phyloP scores from a whole-genome alignment of 2,329 filamentous ascomycete species.

The Xylaria sp. region DNA sequence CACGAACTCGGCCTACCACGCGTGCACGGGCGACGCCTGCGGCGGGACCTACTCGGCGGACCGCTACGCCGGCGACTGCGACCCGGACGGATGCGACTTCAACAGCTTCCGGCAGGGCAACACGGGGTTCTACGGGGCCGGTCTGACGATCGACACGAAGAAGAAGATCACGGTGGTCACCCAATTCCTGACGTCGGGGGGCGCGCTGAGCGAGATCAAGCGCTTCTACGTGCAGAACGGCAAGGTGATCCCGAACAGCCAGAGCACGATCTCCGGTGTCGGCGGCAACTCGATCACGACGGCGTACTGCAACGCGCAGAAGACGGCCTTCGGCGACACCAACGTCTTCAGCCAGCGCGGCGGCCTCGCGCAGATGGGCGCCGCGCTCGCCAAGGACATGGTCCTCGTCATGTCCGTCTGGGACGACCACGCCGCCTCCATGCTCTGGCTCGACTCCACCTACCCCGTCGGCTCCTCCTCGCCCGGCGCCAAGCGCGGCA shows the following conservation, averaged over 20 bases:
- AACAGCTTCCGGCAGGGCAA: constrained; percentile 72
- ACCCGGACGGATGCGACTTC: constrained; percentile 73
- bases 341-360: constrained; percentile 63
- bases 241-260: constrained; percentile 57
- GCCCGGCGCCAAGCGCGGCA: constrained; percentile 59
- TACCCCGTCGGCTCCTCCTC: constrained; percentile 58
- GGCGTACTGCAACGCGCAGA: constrained; percentile 65
- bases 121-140: constrained; percentile 67
- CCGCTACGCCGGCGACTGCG: constrained; percentile 69
- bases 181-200: constrained; percentile 63
- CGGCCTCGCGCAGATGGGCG: constrained; percentile 64
- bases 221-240: constrained; percentile 70
- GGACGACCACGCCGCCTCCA: constrained; percentile 60
- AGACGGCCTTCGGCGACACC: constrained; percentile 64
- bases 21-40: constrained; percentile 59
- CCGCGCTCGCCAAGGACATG: constrained; percentile 65
- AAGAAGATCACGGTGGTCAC: constrained; percentile 69
- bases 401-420: constrained; percentile 70
- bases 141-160: constrained; percentile 64
- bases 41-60: constrained; percentile 59
- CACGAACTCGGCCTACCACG: constrained; percentile 56
- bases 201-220: constrained; percentile 63
- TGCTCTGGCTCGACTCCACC: constrained; percentile 69
- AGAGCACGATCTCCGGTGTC: constrained; percentile 48
- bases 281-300: constrained; percentile 58